A percentile compares a stretch with the other conserved stretches of the same genome.
Evolutionary conservation across 169 alveolate species (phyloP).

Genomic region (Amoebophrya sp.): DNA sequence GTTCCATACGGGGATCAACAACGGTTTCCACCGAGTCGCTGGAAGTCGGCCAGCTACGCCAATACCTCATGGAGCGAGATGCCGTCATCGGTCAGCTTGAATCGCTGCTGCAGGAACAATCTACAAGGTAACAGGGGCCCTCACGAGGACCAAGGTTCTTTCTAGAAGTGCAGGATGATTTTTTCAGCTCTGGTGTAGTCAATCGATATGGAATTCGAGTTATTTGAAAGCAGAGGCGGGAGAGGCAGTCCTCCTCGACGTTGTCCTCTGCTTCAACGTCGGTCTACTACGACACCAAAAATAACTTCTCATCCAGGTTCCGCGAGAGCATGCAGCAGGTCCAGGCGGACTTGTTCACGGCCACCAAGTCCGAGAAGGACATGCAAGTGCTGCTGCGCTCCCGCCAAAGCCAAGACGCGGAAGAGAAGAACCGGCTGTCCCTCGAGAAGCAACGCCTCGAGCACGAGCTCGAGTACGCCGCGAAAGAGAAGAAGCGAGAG

Average conservation of each 20-base stretch:
- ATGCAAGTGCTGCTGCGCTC: not conserved
- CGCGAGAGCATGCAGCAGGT: constrained; percentile 12
- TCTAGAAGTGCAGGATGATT: no score
- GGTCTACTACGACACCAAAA: no score
- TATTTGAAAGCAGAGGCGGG: no score
- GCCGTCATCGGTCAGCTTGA: not conserved
- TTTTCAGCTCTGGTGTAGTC: no score
- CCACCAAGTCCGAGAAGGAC: not conserved
- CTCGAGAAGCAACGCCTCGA: not conserved
- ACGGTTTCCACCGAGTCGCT: not conserved
- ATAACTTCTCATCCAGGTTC: not conserved
- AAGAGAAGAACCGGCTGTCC: not conserved
- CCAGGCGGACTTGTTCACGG: not conserved
- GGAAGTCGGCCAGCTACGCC: not conserved
- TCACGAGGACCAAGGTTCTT: no score
- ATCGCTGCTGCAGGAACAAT: not conserved
- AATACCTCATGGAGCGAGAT: not conserved
- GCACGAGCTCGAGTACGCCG: not conserved
- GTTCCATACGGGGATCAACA: no score
- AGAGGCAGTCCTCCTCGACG: no score
- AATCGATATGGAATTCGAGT: no score
- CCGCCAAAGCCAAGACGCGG: not conserved
- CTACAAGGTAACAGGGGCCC: not conserved
- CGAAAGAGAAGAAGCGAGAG: not conserved
- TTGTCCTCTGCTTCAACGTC: no score